These are phyloP conservation scores for Hemerocallis citrina DNA, from an alignment of 106 monocot genomes.

Conservation along the genomic window DNA sequence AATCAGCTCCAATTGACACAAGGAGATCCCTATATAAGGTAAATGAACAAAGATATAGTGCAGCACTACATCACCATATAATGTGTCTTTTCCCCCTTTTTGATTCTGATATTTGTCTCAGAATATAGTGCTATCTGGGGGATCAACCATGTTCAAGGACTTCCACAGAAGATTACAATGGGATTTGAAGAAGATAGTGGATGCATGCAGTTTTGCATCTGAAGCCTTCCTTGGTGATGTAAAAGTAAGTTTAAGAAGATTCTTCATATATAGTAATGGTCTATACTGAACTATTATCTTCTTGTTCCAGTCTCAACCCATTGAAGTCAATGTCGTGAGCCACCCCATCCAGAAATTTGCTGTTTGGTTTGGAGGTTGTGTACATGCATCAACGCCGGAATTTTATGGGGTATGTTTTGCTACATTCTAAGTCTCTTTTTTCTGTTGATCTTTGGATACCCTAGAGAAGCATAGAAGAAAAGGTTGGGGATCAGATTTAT, in stretches of 20 bases:
- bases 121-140: conserved; percentile 91
- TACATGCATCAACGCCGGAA: conserved; percentile 87
- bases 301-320: conserved; percentile 59
- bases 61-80: too few species aligned
- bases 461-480: not conserved
- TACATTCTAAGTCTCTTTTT: not conserved
- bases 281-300: conserved; percentile 3
- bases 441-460: not conserved
- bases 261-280: not conserved
- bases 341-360: conserved; percentile 94
- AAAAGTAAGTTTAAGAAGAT: conserved; percentile 41
- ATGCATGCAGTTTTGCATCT: conserved; percentile 50
- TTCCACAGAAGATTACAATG: conserved; percentile 88
- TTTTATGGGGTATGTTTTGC: conserved; percentile 62
- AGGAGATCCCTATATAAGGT: conserved; percentile 92
- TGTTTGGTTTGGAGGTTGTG: conserved; percentile 98
- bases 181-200: conserved; percentile 90
- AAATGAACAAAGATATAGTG: not conserved
- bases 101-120: conserved; percentile 14
- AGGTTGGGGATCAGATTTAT: too few species aligned
- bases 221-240: conserved; percentile 49
- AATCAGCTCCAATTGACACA: conserved; percentile 91
- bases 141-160: conserved; percentile 96
- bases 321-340: conserved; percentile 85
- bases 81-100: not conserved